Percentiles rank a stretch among this genome's conserved stretches.
phyloP scores from a whole-genome alignment of 1,139 yeast species.

The Geotrichum carabidarum region DNA sequence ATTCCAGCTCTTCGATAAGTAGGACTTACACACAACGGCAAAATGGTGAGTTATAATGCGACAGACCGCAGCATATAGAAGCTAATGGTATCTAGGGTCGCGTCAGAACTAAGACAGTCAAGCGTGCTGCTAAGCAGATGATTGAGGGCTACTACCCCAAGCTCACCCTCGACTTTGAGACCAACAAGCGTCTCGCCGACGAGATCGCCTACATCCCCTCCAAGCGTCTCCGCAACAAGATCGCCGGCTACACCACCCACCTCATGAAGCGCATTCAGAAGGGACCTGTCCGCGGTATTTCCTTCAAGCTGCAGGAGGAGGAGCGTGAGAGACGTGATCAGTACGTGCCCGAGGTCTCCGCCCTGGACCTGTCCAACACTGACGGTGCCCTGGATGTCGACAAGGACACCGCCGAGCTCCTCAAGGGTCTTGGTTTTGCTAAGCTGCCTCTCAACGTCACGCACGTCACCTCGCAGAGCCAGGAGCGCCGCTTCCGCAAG shows the following conservation, averaged over 20 bases:
- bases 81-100: conserved; percentile 28
- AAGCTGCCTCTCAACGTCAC: conserved; percentile 89
- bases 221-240: conserved; percentile 99
- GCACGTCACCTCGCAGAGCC: conserved; percentile 89
- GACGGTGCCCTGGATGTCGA: conserved; percentile 97
- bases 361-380: conserved; percentile 93
- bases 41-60: conserved; percentile 15
- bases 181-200: conserved; percentile 99
- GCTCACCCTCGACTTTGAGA: conserved; percentile 98
- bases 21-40: conserved; percentile 17
- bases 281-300: conserved; percentile 99
- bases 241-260: conserved; percentile 99
- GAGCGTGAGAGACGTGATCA: conserved; percentile 99
- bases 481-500: conserved; percentile 91
- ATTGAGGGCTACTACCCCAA: conserved; percentile 99
- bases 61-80: neutral
- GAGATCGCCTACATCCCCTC: conserved; percentile 99
- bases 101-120: conserved; percentile 87
- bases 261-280: conserved; percentile 99
- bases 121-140: conserved; percentile 99
- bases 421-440: conserved; percentile 87
- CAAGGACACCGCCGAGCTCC: conserved; percentile 95
- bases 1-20: conserved; percentile 1
- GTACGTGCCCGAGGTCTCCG: conserved; percentile 99
- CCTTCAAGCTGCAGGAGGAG: conserved; percentile 99